Conservation (phyloP, 331 rosid species). For the Rosa hybrid region DNA sequence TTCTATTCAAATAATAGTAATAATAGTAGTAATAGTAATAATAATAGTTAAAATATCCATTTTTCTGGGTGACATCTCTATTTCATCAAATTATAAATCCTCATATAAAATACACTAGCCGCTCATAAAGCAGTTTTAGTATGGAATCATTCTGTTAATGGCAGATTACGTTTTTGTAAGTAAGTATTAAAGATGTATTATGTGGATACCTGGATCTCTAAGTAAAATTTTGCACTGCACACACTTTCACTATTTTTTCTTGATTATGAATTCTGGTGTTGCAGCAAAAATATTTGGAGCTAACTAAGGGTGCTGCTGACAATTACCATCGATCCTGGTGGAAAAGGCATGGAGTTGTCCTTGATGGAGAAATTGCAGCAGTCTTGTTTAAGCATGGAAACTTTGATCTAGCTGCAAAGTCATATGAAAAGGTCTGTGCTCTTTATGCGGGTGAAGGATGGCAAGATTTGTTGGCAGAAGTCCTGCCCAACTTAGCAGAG, state of each 20-base stretch:
- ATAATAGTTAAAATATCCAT: background rate
- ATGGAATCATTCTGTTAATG: background rate
- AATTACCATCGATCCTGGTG: slow-evolving; percentile 95
- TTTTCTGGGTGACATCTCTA: background rate
- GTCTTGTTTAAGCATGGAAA: slow-evolving; percentile 74
- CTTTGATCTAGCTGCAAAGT: slow-evolving; percentile 95
- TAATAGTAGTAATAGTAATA: too few species aligned
- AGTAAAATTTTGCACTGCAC: background rate
- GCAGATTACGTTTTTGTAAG: background rate
- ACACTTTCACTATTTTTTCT: background rate
- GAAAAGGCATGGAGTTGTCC: slow-evolving; percentile 99
- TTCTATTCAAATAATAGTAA: background rate
- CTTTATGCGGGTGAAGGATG: slow-evolving; percentile 98
- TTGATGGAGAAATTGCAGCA: slow-evolving; percentile 98
- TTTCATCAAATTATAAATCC: background rate
- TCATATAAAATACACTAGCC: background rate
- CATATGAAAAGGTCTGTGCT: slow-evolving; percentile 98
- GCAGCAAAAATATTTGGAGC: slow-evolving; percentile 89
- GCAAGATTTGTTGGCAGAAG: slow-evolving; percentile 93
- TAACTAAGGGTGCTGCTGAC: slow-evolving; percentile 96
- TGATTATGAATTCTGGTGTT: slow-evolving; percentile 20
- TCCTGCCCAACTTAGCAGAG: slow-evolving; percentile 90
- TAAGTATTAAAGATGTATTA: background rate
- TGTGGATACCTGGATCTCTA: slow-evolving; percentile 4
- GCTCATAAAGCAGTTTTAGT: background rate